A percentile compares a stretch with the other conserved stretches of the same genome.
phyloP scores from a whole-genome alignment of 106 monocot species.

The Triglochin maritima region DNA sequence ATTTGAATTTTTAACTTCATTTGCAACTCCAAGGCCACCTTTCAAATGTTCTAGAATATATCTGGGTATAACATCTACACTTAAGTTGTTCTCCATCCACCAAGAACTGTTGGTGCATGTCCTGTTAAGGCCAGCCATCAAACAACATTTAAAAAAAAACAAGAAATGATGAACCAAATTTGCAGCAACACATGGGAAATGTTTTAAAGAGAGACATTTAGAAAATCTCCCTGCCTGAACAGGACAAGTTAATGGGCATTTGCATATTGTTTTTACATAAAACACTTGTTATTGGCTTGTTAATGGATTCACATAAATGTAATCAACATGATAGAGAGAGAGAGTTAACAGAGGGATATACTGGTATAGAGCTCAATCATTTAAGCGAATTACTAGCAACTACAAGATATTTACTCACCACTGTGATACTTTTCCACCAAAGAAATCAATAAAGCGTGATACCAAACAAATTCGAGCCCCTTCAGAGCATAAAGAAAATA shows the following conservation, averaged over 20 bases:
- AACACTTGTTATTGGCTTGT: no score
- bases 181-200: neutral
- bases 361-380: neutral
- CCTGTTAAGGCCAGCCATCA: constrained; percentile 26
- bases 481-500: constrained; percentile 72
- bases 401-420: constrained; percentile 37
- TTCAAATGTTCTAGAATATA: constrained; percentile 38
- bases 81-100: constrained; percentile 67
- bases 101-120: constrained; percentile 64
- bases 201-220: neutral
- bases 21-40: constrained; percentile 14
- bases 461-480: constrained; percentile 68
- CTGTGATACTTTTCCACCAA: constrained; percentile 61
- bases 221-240: no score
- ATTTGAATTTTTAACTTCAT: constrained; percentile 10
- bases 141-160: neutral
- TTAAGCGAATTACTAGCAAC: neutral
- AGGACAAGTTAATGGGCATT: no score
- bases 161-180: no score
- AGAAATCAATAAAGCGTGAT: constrained; percentile 84
- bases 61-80: constrained; percentile 45
- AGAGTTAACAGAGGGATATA: no score
- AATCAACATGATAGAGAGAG: no score
- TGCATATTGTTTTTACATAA: no score
- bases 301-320: no score